These are phyloP conservation scores for Penicillium sp. DNA, from an alignment of 2,329 filamentous ascomycete genomes.

Conservation along the genomic window DNA sequence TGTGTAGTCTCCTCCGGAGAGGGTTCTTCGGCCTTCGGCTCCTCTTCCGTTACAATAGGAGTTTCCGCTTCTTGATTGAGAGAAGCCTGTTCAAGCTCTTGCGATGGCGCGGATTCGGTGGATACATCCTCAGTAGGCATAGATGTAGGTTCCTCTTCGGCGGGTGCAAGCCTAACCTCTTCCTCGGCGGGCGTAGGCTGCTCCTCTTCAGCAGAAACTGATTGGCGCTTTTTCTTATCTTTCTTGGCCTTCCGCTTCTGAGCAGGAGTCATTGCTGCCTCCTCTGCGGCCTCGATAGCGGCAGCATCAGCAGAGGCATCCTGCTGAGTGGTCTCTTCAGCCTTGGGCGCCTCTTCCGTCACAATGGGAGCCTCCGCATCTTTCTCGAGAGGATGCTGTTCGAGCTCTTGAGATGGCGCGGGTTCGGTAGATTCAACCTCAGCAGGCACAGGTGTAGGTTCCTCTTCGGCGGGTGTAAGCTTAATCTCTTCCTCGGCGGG, in stretches of 20 bases:
- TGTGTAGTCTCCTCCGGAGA: background rate
- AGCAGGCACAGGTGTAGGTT: background rate
- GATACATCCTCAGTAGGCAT: background rate
- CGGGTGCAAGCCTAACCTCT: too few relatives aligned
- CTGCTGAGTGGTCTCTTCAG: background rate
- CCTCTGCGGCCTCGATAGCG: background rate
- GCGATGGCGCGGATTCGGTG: background rate
- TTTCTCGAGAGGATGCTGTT: too few relatives aligned
- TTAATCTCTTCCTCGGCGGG: background rate
- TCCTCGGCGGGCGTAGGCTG: background rate
- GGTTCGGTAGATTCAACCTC: background rate
- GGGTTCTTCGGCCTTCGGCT: background rate
- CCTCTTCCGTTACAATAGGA: slow-evolving; percentile 1
- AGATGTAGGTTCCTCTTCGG: background rate
- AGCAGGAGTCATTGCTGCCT: slow-evolving; percentile 17
- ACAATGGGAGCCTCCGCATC: background rate
- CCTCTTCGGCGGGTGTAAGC: background rate
- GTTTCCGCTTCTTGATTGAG: background rate
- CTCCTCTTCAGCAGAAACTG: slow-evolving; percentile 1
- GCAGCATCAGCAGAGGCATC: background rate
- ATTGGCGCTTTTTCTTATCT: slow-evolving; percentile 26
- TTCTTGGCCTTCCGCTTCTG: slow-evolving; percentile 23
- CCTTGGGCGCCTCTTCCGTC: background rate
- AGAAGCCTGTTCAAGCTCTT: background rate
- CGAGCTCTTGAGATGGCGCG: background rate